Base-by-base conservation (phyloP, 1,284 basidiomycete genomes). In the Vanrija pseudolonga region DNA sequence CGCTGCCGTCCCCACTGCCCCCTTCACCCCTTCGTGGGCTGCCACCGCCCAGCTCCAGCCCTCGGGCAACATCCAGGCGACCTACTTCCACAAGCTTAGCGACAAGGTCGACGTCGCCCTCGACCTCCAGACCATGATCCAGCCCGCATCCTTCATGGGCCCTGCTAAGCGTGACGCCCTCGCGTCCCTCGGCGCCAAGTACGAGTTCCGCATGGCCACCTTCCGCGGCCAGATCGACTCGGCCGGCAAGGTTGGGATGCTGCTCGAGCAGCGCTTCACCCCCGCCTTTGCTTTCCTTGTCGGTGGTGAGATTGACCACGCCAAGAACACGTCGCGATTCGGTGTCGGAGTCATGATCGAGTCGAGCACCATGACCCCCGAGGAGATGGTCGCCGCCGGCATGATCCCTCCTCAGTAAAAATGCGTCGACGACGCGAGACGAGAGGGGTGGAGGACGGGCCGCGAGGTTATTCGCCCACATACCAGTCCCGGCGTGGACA, bases 51-150 rank as follows among this genome's bases (percentile, higher is more conserved):
- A 94, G 72, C 67, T 96, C 36, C 91, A 96, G 75, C 82, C 86
- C n/a, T 72, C 77, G 40, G 94, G 95, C 38, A 83, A 94, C 51
- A 69, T 97, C 37, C 89, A 94, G 76, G 85, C 92, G 42, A 95
- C 92, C 15, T 99, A 98, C 79, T 98, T 90, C 89, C 94, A 98
- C 65, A 90, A 90, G 73, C 79, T 99, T 54, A 87, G 86, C 75
- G 92, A 96, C 56, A 94, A 95, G 78, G 89, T 99, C n/a, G 95
- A 98, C 57, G 92, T 95, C n/a, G 96, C 90, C 15, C 91, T 92
- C 36, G 95, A 98, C 70, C 78, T 99, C 62, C 87, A 93, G 73
- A 77, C 95, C 54, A 82, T 94, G 57, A 85, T 88, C 50, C 82
- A 85, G 42, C 86, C 87, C 3, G 78, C 81, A 55, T 73, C 72